Evolutionary conservation across 2,329 filamentous ascomycete genomes (phyloP).

Genomic region (Amphichorda felina): DNA sequence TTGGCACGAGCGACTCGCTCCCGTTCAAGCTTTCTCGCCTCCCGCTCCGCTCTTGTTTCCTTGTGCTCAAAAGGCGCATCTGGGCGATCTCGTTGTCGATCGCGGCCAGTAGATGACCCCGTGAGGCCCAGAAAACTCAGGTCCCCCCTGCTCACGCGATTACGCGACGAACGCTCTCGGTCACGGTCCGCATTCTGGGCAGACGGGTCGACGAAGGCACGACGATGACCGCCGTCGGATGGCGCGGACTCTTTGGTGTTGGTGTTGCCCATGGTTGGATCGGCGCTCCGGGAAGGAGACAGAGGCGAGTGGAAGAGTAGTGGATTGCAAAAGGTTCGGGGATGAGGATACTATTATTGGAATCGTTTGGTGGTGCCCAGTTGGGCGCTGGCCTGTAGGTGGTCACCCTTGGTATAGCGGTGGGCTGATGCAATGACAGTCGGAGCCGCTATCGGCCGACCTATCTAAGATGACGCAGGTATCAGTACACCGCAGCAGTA

Average conservation of each 20-base stretch:
- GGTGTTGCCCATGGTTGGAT: constrained; percentile 3
- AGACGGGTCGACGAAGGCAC: constrained; percentile 2
- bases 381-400: too few relatives aligned
- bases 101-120: constrained; percentile 22
- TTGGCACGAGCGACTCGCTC: constrained; percentile 65
- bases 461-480: not conserved
- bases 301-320: not conserved
- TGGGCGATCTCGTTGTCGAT: constrained; percentile 21
- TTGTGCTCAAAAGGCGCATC: constrained; percentile 49
- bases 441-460: not conserved
- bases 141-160: constrained; percentile 28
- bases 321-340: too few relatives aligned
- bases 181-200: not conserved
- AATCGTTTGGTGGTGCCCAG: too few relatives aligned
- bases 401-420: not conserved
- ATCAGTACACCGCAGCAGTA: too few relatives aligned
- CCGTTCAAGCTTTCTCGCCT: constrained; percentile 73
- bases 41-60: constrained; percentile 85
- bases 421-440: constrained; percentile 1
- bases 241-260: constrained; percentile 2
- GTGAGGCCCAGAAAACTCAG: constrained; percentile 32
- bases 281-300: constrained; percentile 1
- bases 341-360: too few relatives aligned
- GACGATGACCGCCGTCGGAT: constrained; percentile 3
- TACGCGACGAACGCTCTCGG: constrained; percentile 1